phyloP scores from a whole-genome alignment of 108 stramenopile genomes.

The Bacterosira constricta region DNA sequence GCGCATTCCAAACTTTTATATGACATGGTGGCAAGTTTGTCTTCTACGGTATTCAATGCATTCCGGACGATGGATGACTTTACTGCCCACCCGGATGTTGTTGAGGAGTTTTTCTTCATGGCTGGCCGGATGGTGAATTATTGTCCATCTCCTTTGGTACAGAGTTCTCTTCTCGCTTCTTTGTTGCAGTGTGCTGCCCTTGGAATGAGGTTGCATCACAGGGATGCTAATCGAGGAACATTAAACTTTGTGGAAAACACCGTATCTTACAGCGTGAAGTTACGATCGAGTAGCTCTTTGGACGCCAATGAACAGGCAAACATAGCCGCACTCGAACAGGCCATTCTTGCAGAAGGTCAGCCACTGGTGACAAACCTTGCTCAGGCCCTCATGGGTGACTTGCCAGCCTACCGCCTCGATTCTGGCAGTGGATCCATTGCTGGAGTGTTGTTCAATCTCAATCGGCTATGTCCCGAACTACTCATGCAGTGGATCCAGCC shows the following conservation, averaged over 20 bases:
- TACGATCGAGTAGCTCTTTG: slow-evolving; percentile 43
- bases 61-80: slow-evolving; percentile 71
- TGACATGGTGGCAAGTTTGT: slow-evolving; percentile 74
- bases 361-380: slow-evolving; percentile 70
- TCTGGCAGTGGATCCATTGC: slow-evolving; percentile 69
- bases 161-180: slow-evolving; percentile 63
- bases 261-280: slow-evolving; percentile 62
- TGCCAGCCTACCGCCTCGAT: slow-evolving; percentile 75
- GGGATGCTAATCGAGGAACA: slow-evolving; percentile 87
- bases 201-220: slow-evolving; percentile 85
- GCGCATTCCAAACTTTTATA: slow-evolving; percentile 55
- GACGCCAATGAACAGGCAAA: slow-evolving; percentile 43
- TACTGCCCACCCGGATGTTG: slow-evolving; percentile 91
- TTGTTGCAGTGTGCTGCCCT: slow-evolving; percentile 77
- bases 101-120: slow-evolving; percentile 95
- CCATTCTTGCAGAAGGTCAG: slow-evolving; percentile 65
- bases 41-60: slow-evolving; percentile 63
- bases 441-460: slow-evolving; percentile 82
- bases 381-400: slow-evolving; percentile 74
- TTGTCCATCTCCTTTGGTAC: slow-evolving; percentile 81
- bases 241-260: slow-evolving; percentile 77
- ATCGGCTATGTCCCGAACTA: slow-evolving; percentile 59
- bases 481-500: slow-evolving; percentile 74
- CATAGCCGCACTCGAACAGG: slow-evolving; percentile 59
- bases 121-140: slow-evolving; percentile 80